Conservation (phyloP, 2,329 filamentous ascomycete species). For the Anisogramma anomala region DNA sequence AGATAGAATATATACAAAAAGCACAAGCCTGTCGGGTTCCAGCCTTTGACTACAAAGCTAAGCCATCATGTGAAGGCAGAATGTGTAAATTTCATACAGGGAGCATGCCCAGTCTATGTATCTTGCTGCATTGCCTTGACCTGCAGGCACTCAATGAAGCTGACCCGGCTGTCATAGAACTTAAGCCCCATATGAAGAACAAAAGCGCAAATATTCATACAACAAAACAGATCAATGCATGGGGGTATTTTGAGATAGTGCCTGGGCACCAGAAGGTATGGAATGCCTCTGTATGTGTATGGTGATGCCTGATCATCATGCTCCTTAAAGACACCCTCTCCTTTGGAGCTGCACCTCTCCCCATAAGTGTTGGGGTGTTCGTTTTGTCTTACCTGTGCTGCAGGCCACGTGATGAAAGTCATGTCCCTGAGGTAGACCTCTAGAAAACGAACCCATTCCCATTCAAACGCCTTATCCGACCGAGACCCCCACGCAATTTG, state of each 20-base stretch:
- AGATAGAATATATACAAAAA: too few relatives aligned
- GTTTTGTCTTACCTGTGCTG: slow-evolving; percentile 12
- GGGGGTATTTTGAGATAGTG: slow-evolving; percentile 13
- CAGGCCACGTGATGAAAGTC: slow-evolving; percentile 8
- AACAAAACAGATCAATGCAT: slow-evolving; percentile 6
- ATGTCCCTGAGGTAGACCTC: too few relatives aligned
- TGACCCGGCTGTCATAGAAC: too few relatives aligned
- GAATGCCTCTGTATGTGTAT: slow-evolving; percentile 4
- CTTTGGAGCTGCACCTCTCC: neutral
- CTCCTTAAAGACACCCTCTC: slow-evolving; percentile 3
- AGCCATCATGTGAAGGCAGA: too few relatives aligned
- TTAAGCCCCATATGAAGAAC: neutral
- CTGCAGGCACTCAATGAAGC: too few relatives aligned
- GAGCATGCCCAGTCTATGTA: too few relatives aligned
- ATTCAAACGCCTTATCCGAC: slow-evolving; percentile 7
- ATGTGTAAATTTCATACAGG: too few relatives aligned
- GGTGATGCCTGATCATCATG: slow-evolving; percentile 14
- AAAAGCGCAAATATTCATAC: neutral
- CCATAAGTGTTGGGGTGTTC: neutral
- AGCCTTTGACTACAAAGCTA: too few relatives aligned
- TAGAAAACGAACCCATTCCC: slow-evolving; percentile 3
- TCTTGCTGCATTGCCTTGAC: too few relatives aligned
- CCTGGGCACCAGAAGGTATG: slow-evolving; percentile 6
- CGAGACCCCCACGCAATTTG: neutral
- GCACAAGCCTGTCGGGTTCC: too few relatives aligned